These are phyloP conservation scores for Rhododendron williamsianum DNA, from an alignment of 148 eudicot genomes.

Conservation along the genomic window DNA sequence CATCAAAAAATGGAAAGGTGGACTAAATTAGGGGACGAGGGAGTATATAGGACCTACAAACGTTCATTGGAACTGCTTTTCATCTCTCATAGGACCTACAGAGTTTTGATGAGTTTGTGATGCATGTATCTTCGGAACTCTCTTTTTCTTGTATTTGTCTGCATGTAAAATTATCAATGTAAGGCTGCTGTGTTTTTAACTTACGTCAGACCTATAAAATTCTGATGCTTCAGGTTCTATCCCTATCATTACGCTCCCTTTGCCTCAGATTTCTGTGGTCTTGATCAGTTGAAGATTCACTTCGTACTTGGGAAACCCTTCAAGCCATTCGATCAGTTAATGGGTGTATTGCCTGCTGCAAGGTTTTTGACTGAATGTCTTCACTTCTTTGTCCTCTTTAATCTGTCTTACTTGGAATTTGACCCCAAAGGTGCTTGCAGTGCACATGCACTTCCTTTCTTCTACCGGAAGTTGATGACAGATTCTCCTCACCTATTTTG, in stretches of 20 bases:
- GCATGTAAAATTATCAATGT: not conserved
- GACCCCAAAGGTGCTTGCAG: conserved; percentile 16
- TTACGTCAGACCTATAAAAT: not conserved
- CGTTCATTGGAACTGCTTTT: not conserved
- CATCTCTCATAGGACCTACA: not conserved
- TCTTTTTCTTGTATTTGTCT: not conserved
- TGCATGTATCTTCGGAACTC: not conserved
- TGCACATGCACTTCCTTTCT: conserved; percentile 35
- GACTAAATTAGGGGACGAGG: not conserved
- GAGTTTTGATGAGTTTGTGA: not conserved
- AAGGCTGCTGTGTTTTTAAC: not conserved
- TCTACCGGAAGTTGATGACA: conserved; percentile 31
- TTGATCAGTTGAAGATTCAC: conserved; percentile 15
- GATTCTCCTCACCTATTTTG: conserved; percentile 30
- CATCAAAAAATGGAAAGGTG: not conserved
- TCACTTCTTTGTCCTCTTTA: not conserved
- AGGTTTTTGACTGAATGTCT: conserved; percentile 16
- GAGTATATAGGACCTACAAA: not conserved
- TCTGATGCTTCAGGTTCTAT: conserved; percentile 24
- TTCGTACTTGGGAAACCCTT: conserved; percentile 32
- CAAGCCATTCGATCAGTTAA: conserved; percentile 37
- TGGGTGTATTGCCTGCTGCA: conserved; percentile 44
- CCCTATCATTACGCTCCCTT: conserved; percentile 37
- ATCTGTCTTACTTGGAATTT: not conserved
- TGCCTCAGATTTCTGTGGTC: conserved; percentile 30